Evolutionary conservation across 2,329 filamentous ascomycete species (phyloP), one percentile per base, ranked within the genome.

Genomic region (Cladosporium sp.): DNA sequence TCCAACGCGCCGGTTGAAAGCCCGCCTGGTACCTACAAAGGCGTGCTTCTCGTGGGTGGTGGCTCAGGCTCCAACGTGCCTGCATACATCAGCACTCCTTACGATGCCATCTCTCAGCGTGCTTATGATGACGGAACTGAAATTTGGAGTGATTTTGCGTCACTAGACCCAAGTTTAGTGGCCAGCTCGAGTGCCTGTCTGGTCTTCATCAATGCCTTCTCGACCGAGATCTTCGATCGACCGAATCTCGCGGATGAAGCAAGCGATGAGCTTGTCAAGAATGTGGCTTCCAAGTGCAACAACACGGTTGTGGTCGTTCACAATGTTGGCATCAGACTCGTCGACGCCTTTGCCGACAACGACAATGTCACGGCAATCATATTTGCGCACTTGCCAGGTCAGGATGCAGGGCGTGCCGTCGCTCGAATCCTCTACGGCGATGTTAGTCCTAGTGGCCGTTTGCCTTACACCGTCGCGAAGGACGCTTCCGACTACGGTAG

Each of bases 291-390:
- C 8, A 79, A 80, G 26, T 90, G 87, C 75, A 81, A 79, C 68
- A 89, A 86, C 67, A 89, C 88, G 0, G 80, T 90, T 21, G 88
- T 90, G 0, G 79, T 89, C 0, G 80, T 90, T 5, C 88, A 90
- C 75, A 89, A 88, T 50, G 86, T 87, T 1, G 88, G 88, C 0
- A 79, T 84, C 11, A 81, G 88, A 1, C 74, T 88, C 0, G 83
- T 90, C 0, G 87, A 89, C 66, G 77, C 79, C 1, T 91, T 86
- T 79, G 80, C 87, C 66, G 84, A 89, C 58, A 83, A 91, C 66
- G 78, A 82, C 8, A 90, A 90, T 67, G 83, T 91, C 37, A 89
- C 87, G 0, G 87, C 83, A 1, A 78, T 91, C 18, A 80, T 91
- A 0, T 86, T 86, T 69, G 88, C 86, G 5, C 88, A 89, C 70